Evolutionary conservation across 2,329 filamentous ascomycete genomes (phyloP).

Genomic region (Emergomyces pasteurianus): DNA sequence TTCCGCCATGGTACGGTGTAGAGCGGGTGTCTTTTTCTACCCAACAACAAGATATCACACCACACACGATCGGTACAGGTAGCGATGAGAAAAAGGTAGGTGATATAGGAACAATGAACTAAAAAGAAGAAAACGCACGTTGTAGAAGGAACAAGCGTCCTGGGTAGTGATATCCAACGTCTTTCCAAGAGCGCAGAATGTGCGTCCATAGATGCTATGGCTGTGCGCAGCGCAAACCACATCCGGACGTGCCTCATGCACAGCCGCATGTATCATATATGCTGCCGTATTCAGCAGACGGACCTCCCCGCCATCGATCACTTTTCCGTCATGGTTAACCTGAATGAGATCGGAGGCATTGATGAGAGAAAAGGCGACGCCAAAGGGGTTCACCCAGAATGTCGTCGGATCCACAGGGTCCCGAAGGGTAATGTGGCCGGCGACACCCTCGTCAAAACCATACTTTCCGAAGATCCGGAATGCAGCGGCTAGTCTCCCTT

Average conservation of each 20-base stretch:
- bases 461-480: constrained; percentile 49
- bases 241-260: constrained; percentile 45
- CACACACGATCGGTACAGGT: neutral
- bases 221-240: constrained; percentile 44
- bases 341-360: constrained; percentile 56
- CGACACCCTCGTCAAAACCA: constrained; percentile 49
- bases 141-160: constrained; percentile 34
- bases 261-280: constrained; percentile 42
- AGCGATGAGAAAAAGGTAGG: neutral
- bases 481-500: constrained; percentile 42
- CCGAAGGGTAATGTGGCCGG: constrained; percentile 51
- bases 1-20: neutral
- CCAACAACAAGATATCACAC: neutral
- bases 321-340: constrained; percentile 48
- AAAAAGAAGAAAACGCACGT: constrained; percentile 17
- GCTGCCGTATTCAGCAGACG: constrained; percentile 37
- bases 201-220: constrained; percentile 41
- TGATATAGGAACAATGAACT: neutral
- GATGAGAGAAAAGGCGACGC: constrained; percentile 49
- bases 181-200: constrained; percentile 31
- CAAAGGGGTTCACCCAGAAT: constrained; percentile 57
- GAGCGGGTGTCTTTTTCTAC: neutral
- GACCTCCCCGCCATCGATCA: constrained; percentile 49
- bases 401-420: constrained; percentile 48
- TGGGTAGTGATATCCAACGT: constrained; percentile 36